Evolutionary conservation across 1,284 basidiomycete genomes (phyloP), one percentile per base, ranked within the genome.

Genomic region (Filobasidium uniguttulatum): DNA sequence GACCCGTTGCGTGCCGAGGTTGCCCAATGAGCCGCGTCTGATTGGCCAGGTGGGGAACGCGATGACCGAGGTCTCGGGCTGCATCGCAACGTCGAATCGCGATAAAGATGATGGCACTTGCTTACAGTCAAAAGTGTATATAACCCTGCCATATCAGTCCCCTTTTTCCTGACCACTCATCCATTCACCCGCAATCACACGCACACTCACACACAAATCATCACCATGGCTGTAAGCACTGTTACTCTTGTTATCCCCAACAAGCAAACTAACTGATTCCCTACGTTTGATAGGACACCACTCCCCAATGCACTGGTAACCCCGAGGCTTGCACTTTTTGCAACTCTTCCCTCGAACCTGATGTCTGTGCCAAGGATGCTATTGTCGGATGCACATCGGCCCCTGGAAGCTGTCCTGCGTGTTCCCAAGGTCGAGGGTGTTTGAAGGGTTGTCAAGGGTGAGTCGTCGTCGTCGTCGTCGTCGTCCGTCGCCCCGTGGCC

Each of bases 291-390:
- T 22, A 43, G 40, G 29, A 36, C 25, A 30, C 45, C 26, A 50
- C 46, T 25, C 53, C 53, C 19, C 44, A 45, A 28, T 54, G 53
- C 49, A 54, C 53, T 41, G 53, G 53, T 35, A 51, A 54, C 49
- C 53, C 53, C 5, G 23, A 45, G 22, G n/a, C 22, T 12, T 54
- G 53, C 34, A 26, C 26, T 15, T 54, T 54, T 34, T 54, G 53
- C 33, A 54, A 54, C 46, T 46, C 49, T n/a, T 29, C 38, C 34
- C 44, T 35, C 17, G 37, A 47, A 23, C 35, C 45, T 6, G 53
- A 45, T 12, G 45, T 45, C 2, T 54, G 53, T 37, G 53, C 53
- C n/a, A 49, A 51, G 5, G 33, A 46, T 10, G 49, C 41, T 2
- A 54, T 54, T 26, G 49, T 46, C 14, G 53, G 53, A 31, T 54